Percentiles rank a stretch among this genome's conserved stretches.
Evolutionary conservation across 106 monocot genomes (phyloP).

Genomic region (Platanthera guangdongensis): DNA sequence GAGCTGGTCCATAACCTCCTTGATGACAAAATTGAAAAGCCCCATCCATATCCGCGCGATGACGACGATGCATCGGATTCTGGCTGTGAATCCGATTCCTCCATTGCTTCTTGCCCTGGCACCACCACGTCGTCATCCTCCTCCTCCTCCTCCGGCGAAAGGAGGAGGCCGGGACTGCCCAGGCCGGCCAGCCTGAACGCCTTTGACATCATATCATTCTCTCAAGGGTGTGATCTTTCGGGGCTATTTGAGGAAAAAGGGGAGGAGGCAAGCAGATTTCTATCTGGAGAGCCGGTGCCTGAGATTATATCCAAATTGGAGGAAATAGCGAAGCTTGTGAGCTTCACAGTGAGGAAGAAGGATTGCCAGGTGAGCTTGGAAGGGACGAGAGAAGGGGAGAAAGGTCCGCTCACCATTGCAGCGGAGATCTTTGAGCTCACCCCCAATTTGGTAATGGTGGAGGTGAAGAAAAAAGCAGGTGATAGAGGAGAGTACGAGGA

Average conservation of each 20-base stretch:
- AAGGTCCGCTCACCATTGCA: slow-evolving; percentile 52
- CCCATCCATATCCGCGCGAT: background rate
- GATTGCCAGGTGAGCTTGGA: slow-evolving; percentile 58
- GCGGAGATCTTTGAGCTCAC: slow-evolving; percentile 67
- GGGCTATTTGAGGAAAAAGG: slow-evolving; percentile 64
- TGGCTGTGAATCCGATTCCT: slow-evolving; percentile 52
- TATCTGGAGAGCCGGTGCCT: slow-evolving; percentile 40
- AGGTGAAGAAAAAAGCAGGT: slow-evolving; percentile 78
- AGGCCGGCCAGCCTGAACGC: slow-evolving; percentile 55
- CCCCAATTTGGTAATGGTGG: slow-evolving; percentile 44
- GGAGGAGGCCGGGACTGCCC: slow-evolving; percentile 12
- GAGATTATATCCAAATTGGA: slow-evolving; percentile 54
- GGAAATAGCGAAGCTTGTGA: slow-evolving; percentile 57
- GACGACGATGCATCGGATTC: slow-evolving; percentile 24
- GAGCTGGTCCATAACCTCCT: slow-evolving; percentile 19
- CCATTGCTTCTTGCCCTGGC: slow-evolving; percentile 55
- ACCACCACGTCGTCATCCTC: too few relatives aligned
- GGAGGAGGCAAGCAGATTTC: too few relatives aligned
- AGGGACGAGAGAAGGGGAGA: slow-evolving; percentile 60
- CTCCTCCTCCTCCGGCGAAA: background rate
- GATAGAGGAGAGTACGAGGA: slow-evolving; percentile 73
- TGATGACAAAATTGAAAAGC: slow-evolving; percentile 15
- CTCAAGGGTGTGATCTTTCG: slow-evolving; percentile 47
- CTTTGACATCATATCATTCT: slow-evolving; percentile 71
- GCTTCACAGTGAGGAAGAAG: slow-evolving; percentile 55